phyloP scores from a whole-genome alignment of 2,329 filamentous ascomycete species.

The Paecilomyces sp. region DNA sequence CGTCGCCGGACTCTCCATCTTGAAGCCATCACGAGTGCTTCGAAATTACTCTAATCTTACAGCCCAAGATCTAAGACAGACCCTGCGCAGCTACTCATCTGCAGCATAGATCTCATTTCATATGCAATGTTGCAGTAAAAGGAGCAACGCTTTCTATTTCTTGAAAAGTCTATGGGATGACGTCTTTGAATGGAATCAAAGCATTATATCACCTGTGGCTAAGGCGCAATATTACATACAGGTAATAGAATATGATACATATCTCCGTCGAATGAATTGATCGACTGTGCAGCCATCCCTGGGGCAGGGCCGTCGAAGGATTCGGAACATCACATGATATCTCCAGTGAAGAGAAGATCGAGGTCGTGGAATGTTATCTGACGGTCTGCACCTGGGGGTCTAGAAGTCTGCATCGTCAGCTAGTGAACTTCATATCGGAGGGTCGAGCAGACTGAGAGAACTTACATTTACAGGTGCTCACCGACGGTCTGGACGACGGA shows the following conservation, averaged over 20 bases:
- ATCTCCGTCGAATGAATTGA: neutral
- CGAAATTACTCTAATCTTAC: neutral
- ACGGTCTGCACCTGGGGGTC: neutral
- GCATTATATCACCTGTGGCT: neutral
- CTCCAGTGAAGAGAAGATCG: neutral
- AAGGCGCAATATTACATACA: neutral
- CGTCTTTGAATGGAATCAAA: neutral
- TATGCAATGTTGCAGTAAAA: neutral
- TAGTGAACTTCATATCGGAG: neutral
- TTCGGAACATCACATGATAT: neutral
- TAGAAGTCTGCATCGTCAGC: neutral
- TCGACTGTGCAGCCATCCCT: neutral
- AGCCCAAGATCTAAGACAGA: neutral
- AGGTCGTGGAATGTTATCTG: neutral
- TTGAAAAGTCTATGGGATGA: neutral
- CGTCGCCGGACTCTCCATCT: neutral
- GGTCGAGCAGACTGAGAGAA: neutral
- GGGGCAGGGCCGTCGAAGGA: neutral
- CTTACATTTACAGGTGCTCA: slow-evolving; percentile 9
- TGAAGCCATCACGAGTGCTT: neutral
- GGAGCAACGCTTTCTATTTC: neutral
- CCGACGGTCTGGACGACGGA: slow-evolving; percentile 18
- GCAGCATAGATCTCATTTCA: neutral
- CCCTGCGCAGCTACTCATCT: neutral
- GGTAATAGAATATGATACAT: neutral